phyloP scores from a whole-genome alignment of 768 basidiomycete genomes.

The Lentinula lateritia region DNA sequence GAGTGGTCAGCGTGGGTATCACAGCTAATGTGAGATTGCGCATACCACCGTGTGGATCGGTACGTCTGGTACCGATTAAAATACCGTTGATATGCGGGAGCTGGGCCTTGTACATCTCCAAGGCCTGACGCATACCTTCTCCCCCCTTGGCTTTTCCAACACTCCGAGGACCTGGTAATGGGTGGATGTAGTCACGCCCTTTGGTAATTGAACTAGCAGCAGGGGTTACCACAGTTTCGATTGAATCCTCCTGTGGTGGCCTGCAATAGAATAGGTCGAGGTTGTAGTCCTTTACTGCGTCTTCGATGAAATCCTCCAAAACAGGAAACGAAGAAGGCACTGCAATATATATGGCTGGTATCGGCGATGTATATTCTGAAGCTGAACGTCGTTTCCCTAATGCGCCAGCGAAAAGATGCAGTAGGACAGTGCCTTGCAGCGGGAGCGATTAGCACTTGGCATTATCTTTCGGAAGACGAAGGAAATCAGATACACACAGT shows the following conservation, averaged over 20 bases:
- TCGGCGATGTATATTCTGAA: conserved; percentile 34
- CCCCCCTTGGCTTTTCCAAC: conserved; percentile 53
- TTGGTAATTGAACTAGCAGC: conserved; percentile 10
- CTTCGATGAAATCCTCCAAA: conserved; percentile 79
- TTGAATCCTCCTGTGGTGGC: conserved; percentile 31
- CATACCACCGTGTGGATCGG: conserved; percentile 93
- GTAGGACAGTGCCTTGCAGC: conserved; percentile 82
- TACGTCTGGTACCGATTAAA: conserved; percentile 81
- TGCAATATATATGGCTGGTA: conserved; percentile 81
- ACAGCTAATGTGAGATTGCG: conserved; percentile 9
- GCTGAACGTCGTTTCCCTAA: conserved; percentile 41
- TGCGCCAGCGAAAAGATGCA: conserved; percentile 81
- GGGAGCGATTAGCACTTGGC: conserved; percentile 1
- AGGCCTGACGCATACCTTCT: conserved; percentile 74
- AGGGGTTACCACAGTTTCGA: conserved; percentile 44
- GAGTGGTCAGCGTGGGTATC: background rate
- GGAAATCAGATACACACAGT: conserved; percentile 55
- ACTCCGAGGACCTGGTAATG: conserved; percentile 22
- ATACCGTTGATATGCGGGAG: conserved; percentile 73
- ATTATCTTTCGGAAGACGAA: background rate
- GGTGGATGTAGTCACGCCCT: conserved; percentile 16
- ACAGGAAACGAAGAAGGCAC: conserved; percentile 81
- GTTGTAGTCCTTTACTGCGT: conserved; percentile 55
- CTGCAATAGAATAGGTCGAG: conserved; percentile 68
- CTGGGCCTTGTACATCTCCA: conserved; percentile 63